A percentile compares a stretch with the other conserved stretches of the same genome.
Conservation (phyloP, 345 rosid species). For the Brassica juncea region DNA sequence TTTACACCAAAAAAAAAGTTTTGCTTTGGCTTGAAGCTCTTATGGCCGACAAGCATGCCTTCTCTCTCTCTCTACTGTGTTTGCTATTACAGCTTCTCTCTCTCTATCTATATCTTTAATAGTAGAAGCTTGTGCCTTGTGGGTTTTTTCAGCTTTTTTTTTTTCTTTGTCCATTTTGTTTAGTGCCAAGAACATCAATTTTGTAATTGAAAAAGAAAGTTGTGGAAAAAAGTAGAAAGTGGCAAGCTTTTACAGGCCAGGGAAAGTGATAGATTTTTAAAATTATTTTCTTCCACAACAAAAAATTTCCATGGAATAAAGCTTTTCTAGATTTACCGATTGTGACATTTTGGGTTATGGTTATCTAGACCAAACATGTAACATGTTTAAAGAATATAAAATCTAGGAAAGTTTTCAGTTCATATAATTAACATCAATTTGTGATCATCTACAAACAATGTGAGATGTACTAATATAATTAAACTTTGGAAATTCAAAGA, state of each 20-base stretch:
- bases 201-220: constrained; percentile 38
- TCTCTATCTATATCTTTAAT: constrained; percentile 21
- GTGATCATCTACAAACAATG: background rate
- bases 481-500: background rate
- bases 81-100: constrained; percentile 15
- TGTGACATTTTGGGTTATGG: constrained; percentile 40
- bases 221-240: constrained; percentile 26
- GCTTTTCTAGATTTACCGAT: constrained; percentile 37
- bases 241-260: constrained; percentile 35
- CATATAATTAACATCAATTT: background rate
- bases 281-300: constrained; percentile 16
- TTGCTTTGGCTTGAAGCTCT: constrained; percentile 36
- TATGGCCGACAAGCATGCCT: constrained; percentile 47
- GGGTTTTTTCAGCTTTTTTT: constrained; percentile 4
- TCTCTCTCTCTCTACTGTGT: constrained; percentile 42
- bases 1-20: no score
- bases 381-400: background rate
- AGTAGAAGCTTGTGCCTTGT: constrained; percentile 32
- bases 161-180: constrained; percentile 37
- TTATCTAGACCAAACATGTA: constrained; percentile 22
- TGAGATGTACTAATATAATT: constrained; percentile 9
- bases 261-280: constrained; percentile 24
- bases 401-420: background rate
- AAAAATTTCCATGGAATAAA: background rate
- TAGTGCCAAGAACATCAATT: constrained; percentile 43